Base-by-base conservation (phyloP, 306 rosid species). In the Vigna radiata region DNA sequence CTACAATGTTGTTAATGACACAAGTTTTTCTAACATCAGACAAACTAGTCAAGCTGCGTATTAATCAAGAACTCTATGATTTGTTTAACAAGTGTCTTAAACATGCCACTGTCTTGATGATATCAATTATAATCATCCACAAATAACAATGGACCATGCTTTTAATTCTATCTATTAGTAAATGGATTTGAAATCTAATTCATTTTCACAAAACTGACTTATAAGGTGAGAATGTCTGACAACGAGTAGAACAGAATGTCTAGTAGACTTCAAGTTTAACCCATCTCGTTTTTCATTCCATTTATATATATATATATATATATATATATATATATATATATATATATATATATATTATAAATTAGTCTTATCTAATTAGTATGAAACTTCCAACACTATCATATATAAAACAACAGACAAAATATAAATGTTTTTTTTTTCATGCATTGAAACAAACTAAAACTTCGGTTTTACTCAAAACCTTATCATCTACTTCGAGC, bases 331-430 rank as follows among this genome's bases (percentile, higher is more conserved):
- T n/a, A n/a, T n/a, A n/a, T n/a, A n/a, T n/a, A n/a, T n/a, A n/a
- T n/a, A 21, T 21, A 21, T 21, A 21, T 21, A 21, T 21, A 21
- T 21, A 21, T 21, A 21, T 21, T 21, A 21, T 21, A 21, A 21
- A 21, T 21, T 21, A 21, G 23, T 21, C 1, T 21, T 21, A 21
- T 21, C 23, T 21, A 21, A 21, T 21, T 1, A 1, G 1, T 1
- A 1, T 21, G 23, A 21, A 1, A 21, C 23, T 21, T 21, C 1
- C 0, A 21, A 21, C 23, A 21, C 23, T 21, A 44, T 53, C 41
- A 18, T 16, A 62, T 12, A 75, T 7, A 23, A 18, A 53, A 49
- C 48, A 70, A 25, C 33, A 10, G 46, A 49, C 55, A 75, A 70
- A 27, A 11, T 21, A 16, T 43, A 64, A 3, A 8, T 41, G 9